A percentile compares a stretch with the other conserved stretches of the same genome.
Conservation (phyloP, 805 yeast genomes). For the Millerago galiae region DNA sequence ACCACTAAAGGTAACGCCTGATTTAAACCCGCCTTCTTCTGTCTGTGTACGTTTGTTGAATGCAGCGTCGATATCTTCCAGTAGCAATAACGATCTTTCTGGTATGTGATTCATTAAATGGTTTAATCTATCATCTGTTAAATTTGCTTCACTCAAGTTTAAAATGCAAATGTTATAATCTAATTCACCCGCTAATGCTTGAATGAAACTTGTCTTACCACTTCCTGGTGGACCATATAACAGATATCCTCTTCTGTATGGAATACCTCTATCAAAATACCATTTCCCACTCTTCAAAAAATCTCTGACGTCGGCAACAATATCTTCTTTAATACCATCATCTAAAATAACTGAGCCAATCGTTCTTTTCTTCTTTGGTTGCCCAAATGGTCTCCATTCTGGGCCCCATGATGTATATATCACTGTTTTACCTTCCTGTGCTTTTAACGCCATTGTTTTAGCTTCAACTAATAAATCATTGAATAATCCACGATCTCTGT, state of each 20-base stretch:
- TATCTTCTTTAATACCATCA: conserved; percentile 57
- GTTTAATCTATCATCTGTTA: conserved; percentile 91
- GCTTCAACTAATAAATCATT: conserved; percentile 75
- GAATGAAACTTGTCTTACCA: conserved; percentile 93
- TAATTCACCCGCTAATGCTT: conserved; percentile 92
- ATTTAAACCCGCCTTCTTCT: conserved; percentile 67
- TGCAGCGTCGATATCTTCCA: conserved; percentile 97
- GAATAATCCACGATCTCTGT: conserved; percentile 70
- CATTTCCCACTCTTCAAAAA: conserved; percentile 77
- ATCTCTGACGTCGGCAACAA: conserved; percentile 70
- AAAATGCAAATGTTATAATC: conserved; percentile 93
- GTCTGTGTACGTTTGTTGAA: conserved; percentile 76
- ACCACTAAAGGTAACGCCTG: conserved; percentile 95
- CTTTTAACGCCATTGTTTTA: conserved; percentile 68
- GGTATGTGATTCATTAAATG: conserved; percentile 97
- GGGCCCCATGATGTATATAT: conserved; percentile 95
- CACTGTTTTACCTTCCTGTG: conserved; percentile 91
- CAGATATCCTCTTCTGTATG: conserved; percentile 90
- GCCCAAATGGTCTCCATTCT: conserved; percentile 98
- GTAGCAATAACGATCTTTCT: conserved; percentile 70
- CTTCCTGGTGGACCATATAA: conserved; percentile 97
- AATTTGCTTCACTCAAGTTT: conserved; percentile 81
- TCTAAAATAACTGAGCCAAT: conserved; percentile 85
- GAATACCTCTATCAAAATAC: conserved; percentile 96
- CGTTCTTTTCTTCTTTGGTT: conserved; percentile 81